These are phyloP conservation scores for Podila verticillata DNA, from an alignment of 192 early-diverging fungal genomes.

Conservation along the genomic window DNA sequence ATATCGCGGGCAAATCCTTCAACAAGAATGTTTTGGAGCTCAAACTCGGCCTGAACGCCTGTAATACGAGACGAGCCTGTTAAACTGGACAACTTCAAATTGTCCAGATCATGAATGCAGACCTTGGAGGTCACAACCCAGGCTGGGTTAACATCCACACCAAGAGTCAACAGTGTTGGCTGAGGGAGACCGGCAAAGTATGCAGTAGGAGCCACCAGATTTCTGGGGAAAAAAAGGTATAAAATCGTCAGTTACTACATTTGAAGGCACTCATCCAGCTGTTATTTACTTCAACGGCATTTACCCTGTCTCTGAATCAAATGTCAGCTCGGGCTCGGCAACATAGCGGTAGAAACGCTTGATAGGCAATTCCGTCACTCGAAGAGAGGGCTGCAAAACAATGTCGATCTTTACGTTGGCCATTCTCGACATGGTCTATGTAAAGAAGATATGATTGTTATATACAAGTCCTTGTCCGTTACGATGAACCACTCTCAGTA, in stretches of 20 bases:
- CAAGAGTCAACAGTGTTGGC: conserved; percentile 85
- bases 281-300: not conserved
- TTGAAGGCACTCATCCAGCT: too few species aligned
- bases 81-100: conserved; percentile 75
- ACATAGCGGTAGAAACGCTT: conserved; percentile 94
- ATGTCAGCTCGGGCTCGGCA: conserved; percentile 66
- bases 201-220: conserved; percentile 59
- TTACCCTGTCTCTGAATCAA: conserved; percentile 60
- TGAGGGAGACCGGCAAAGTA: conserved; percentile 80
- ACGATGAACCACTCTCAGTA: too few species aligned
- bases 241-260: not conserved
- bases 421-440: conserved; percentile 63
- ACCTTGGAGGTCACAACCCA: conserved; percentile 90
- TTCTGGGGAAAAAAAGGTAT: not conserved
- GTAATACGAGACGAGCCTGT: conserved; percentile 33
- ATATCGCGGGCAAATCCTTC: conserved; percentile 91
- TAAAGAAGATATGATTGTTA: conserved; percentile 5
- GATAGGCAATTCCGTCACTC: conserved; percentile 74
- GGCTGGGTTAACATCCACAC: conserved; percentile 85
- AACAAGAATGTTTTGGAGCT: conserved; percentile 84
- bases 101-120: conserved; percentile 92
- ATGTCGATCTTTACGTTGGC: conserved; percentile 74
- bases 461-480: not conserved
- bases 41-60: conserved; percentile 80
- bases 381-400: conserved; percentile 67